A percentile compares a stretch with the other conserved stretches of the same genome.
phyloP scores from a whole-genome alignment of 352 stramenopile species.

The Phytopythium chamaehyphon region DNA sequence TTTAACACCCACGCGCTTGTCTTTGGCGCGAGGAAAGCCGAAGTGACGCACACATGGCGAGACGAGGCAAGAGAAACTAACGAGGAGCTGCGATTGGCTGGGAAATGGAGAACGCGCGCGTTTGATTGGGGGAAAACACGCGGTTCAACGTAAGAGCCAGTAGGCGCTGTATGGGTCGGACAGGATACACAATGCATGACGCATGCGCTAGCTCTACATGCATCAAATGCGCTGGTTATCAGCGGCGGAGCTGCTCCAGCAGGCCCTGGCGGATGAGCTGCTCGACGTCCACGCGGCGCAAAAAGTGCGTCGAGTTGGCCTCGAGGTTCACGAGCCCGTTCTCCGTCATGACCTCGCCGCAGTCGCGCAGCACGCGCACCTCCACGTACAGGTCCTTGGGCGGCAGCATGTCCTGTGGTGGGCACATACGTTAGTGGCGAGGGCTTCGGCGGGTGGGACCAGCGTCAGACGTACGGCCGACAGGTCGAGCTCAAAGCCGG shows the following conservation, averaged over 20 bases:
- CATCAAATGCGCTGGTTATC: neutral
- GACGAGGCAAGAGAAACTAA: neutral
- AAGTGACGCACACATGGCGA: neutral
- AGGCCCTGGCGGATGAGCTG: slow-evolving; percentile 80
- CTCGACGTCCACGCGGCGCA: slow-evolving; percentile 85
- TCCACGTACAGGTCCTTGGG: slow-evolving; percentile 91
- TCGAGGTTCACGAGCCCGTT: slow-evolving; percentile 85
- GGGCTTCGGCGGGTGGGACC: no score
- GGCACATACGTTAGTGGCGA: no score
- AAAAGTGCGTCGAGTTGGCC: slow-evolving; percentile 84
- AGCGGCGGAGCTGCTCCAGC: slow-evolving; percentile 82
- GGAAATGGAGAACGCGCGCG: slow-evolving; percentile 3
- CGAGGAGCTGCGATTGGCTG: slow-evolving; percentile 13
- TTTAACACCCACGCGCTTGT: neutral
- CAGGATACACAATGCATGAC: neutral
- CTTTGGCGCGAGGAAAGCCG: neutral
- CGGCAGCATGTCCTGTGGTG: slow-evolving; percentile 66
- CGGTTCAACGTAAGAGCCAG: no score
- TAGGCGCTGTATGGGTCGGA: neutral
- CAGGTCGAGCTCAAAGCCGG: slow-evolving; percentile 83
- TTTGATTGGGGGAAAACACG: slow-evolving; percentile 3
- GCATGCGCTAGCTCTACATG: neutral
- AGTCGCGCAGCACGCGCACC: slow-evolving; percentile 86
- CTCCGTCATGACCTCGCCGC: slow-evolving; percentile 90
- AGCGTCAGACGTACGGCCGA: slow-evolving; percentile 52